Conservation (phyloP, 2,329 filamentous ascomycete genomes). For the Cadophora sp. region DNA sequence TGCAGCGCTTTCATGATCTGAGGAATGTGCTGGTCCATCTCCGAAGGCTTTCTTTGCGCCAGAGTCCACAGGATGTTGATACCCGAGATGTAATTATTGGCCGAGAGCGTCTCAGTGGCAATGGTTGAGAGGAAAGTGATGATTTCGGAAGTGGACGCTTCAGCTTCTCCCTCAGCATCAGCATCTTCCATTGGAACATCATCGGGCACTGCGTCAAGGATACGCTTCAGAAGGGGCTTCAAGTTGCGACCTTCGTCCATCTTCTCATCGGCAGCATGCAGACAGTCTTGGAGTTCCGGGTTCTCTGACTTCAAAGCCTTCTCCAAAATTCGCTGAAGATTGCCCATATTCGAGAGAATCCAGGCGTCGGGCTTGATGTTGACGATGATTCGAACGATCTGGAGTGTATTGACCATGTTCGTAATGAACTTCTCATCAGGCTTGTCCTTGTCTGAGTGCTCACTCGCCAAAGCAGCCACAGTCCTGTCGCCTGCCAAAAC, state of each 20-base stretch:
- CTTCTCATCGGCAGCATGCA: slow-evolving; percentile 76
- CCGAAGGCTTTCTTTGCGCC: slow-evolving; percentile 80
- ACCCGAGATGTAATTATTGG: slow-evolving; percentile 81
- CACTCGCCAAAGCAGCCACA: slow-evolving; percentile 61
- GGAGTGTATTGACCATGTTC: slow-evolving; percentile 90
- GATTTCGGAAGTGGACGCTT: slow-evolving; percentile 85
- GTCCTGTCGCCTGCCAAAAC: slow-evolving; percentile 85
- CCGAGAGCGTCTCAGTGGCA: slow-evolving; percentile 85
- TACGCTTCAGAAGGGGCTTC: slow-evolving; percentile 76
- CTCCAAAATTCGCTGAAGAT: slow-evolving; percentile 86
- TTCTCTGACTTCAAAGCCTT: slow-evolving; percentile 89
- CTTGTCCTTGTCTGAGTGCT: slow-evolving; percentile 70
- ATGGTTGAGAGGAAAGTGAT: slow-evolving; percentile 83
- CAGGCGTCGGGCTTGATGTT: slow-evolving; percentile 90
- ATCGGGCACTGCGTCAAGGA: slow-evolving; percentile 89
- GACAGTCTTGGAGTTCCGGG: slow-evolving; percentile 89
- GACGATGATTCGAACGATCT: slow-evolving; percentile 88
- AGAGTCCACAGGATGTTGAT: slow-evolving; percentile 95
- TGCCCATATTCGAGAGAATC: slow-evolving; percentile 78
- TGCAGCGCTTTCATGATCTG: slow-evolving; percentile 94
- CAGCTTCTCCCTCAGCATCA: slow-evolving; percentile 84
- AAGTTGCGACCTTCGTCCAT: slow-evolving; percentile 74
- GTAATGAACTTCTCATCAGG: slow-evolving; percentile 85
- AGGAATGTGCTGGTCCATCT: slow-evolving; percentile 88
- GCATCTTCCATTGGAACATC: slow-evolving; percentile 76